phyloP scores from a whole-genome alignment of 164 flowering plant species.

The Akebia trifoliata region DNA sequence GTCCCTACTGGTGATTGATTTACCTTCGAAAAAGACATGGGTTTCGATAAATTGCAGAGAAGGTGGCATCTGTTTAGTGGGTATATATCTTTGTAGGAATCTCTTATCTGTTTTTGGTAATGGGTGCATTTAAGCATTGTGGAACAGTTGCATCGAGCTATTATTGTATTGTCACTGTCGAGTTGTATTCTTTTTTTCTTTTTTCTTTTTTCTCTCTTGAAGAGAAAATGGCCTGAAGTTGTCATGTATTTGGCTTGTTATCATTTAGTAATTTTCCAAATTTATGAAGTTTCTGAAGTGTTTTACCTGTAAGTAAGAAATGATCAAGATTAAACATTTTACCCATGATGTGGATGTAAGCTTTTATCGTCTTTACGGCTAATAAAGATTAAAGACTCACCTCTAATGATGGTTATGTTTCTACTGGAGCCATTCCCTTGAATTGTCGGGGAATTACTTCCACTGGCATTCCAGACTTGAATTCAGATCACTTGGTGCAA shows the following conservation, averaged over 20 bases:
- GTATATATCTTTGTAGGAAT: neutral
- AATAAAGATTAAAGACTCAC: neutral
- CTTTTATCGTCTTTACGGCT: neutral
- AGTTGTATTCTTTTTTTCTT: neutral
- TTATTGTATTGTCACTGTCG: neutral
- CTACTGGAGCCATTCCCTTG: no score
- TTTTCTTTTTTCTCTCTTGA: no score
- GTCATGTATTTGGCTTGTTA: constrained; percentile 6
- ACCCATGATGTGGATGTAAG: neutral
- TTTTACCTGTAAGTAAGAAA: neutral
- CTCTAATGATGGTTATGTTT: neutral
- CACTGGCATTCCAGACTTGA: no score
- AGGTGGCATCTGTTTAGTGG: neutral
- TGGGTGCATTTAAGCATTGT: constrained; percentile 11
- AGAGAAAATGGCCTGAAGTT: neutral
- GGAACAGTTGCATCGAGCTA: neutral
- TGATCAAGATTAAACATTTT: neutral
- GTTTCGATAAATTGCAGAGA: neutral
- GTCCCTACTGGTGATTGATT: neutral
- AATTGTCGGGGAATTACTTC: no score
- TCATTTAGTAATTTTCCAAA: neutral
- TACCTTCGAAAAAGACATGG: neutral
- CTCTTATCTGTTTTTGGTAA: constrained; percentile 4
- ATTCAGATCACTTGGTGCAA: no score
- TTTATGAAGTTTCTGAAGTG: neutral